Base-by-base conservation (phyloP, 139 green algal species). In the Coccomyxa sp. region DNA sequence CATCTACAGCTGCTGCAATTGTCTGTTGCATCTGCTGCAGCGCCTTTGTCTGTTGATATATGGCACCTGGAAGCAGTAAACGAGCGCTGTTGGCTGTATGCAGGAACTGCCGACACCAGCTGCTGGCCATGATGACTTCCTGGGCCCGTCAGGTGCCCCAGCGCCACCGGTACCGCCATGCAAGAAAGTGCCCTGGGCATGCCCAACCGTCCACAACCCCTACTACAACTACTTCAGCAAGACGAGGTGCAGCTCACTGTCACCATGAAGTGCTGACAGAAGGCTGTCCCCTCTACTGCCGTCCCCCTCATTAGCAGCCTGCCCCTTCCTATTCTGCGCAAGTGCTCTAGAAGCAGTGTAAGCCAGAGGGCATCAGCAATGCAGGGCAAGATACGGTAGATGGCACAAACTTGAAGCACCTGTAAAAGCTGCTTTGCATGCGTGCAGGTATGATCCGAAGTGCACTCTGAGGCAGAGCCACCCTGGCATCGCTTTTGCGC, bases 161-260 rank as follows among this genome's bases (percentile, higher is more conserved):
- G 37, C 71, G 38, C 71, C 71, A 7, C 31, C 71, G 14, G 38
- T 24, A 2, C 71, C 71, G 14, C 38, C 71, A 0, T 76, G 71
- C 39, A 64, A 16, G 18, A 12, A 36, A 18, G 37, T 27, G 24
- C 38, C 71, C 6, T 36, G 10, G 9, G 18, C 18, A 3, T 76
- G 71, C 27, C 38, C 71, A 9, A 18, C 22, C 10, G 38, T 35
- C 18, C 1, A 16, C 1, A 18, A 31, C 22, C 10, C n/a, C 37
- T 76, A 76, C 71, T 24, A 33, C 71, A 64, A 55, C 71, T 76
- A 76, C 71, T 76, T 64, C 39, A 37, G 7, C 71, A 55, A 31
- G 10, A 8, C 29, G 34, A 55, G 71, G 38, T 34, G 71, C 27
- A 38, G n/a, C n/a, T n/a, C n/a, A n/a, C n/a, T n/a, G n/a, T n/a